A percentile compares a stretch with the other conserved stretches of the same genome.
These are phyloP conservation scores for Talaromyces islandicus DNA, from an alignment of 2,329 filamentous ascomycete species.

Conservation along the genomic window DNA sequence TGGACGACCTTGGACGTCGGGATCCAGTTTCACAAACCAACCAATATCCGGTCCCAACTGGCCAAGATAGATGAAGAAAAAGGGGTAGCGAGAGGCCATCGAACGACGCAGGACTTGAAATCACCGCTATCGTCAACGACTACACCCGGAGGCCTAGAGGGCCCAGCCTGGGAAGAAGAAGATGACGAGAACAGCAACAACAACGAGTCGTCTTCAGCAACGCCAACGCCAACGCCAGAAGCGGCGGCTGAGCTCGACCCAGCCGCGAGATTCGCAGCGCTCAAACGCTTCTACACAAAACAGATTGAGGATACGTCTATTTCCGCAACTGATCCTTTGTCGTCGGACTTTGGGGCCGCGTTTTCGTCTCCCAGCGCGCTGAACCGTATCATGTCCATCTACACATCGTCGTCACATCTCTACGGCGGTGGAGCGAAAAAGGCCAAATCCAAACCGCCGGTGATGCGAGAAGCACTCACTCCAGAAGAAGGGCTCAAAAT, in stretches of 20 bases:
- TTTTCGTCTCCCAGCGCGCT: slow-evolving; percentile 74
- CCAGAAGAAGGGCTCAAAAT: slow-evolving; percentile 66
- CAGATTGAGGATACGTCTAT: slow-evolving; percentile 63
- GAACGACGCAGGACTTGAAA: slow-evolving; percentile 29
- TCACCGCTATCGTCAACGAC: slow-evolving; percentile 28
- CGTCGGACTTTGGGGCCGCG: slow-evolving; percentile 38
- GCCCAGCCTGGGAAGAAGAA: slow-evolving; percentile 18
- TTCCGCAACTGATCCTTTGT: slow-evolving; percentile 48
- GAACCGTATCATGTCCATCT: slow-evolving; percentile 85
- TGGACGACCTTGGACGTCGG: slow-evolving; percentile 89
- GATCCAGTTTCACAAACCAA: slow-evolving; percentile 83
- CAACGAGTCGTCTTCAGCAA: slow-evolving; percentile 4
- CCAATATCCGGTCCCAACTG: slow-evolving; percentile 77
- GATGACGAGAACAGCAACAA: no score
- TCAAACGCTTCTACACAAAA: slow-evolving; percentile 74
- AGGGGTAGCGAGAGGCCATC: slow-evolving; percentile 27
- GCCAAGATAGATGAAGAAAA: slow-evolving; percentile 57
- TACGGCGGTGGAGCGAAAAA: slow-evolving; percentile 52
- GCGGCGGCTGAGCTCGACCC: slow-evolving; percentile 44
- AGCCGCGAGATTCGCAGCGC: slow-evolving; percentile 66
- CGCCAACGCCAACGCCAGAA: slow-evolving; percentile 15
- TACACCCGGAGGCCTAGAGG: slow-evolving; percentile 22
- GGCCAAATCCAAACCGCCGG: slow-evolving; percentile 58
- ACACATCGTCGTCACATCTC: slow-evolving; percentile 56
- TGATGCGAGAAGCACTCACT: slow-evolving; percentile 74